These are phyloP conservation scores for Acorus calamus DNA, from an alignment of 106 monocot genomes.

Conservation along the genomic window DNA sequence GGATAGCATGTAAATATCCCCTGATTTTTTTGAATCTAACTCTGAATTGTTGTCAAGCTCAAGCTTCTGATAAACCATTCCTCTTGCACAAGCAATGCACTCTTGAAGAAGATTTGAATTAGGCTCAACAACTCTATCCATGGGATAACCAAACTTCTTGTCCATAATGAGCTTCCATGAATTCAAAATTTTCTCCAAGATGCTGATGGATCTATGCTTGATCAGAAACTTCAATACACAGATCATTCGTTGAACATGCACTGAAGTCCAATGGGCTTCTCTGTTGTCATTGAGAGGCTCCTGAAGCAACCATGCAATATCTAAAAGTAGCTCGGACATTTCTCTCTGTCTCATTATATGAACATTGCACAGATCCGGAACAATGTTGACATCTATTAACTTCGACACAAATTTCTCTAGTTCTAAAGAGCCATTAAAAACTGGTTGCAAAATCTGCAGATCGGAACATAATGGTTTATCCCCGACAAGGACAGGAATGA, in stretches of 20 bases:
- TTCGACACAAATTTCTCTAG: conserved; percentile 7
- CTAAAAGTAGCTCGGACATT: conserved; percentile 51
- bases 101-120: conserved; percentile 24
- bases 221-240: conserved; percentile 34
- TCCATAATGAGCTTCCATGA: conserved; percentile 19
- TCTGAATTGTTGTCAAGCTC: conserved; percentile 3
- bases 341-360: conserved; percentile 23
- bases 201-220: conserved; percentile 23
- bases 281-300: conserved; percentile 11
- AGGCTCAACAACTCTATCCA: conserved; percentile 12
- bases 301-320: conserved; percentile 81
- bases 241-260: conserved; percentile 54
- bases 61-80: conserved; percentile 18
- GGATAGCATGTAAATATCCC: not conserved
- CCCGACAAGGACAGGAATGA: conserved; percentile 68
- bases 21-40: conserved; percentile 4
- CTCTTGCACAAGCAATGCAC: conserved; percentile 29
- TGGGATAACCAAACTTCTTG: conserved; percentile 8
- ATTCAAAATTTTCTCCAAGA: conserved; percentile 33
- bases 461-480: conserved; percentile 51
- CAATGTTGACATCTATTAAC: conserved; percentile 1
- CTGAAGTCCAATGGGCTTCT: conserved; percentile 16
- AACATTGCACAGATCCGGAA: conserved; percentile 12
- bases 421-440: conserved; percentile 2
- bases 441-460: conserved; percentile 32